Conservation (phyloP, 2,329 filamentous ascomycete genomes). For the Calonectria henricotiae region DNA sequence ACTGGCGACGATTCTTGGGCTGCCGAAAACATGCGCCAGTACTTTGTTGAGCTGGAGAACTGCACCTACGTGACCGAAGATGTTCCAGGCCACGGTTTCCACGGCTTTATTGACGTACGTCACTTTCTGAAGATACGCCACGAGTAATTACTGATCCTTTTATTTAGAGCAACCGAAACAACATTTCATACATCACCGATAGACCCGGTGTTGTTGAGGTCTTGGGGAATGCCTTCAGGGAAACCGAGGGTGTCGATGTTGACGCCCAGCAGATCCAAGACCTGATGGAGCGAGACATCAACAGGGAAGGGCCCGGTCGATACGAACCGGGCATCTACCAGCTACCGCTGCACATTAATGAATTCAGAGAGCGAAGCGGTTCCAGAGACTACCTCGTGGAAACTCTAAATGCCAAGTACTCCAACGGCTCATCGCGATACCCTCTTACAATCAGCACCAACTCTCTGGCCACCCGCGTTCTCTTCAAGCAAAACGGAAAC, state of each 20-base stretch:
- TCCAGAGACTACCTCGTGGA: conserved; percentile 41
- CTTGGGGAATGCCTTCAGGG: conserved; percentile 28
- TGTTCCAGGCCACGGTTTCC: conserved; percentile 61
- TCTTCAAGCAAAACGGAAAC: conserved; percentile 52
- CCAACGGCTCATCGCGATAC: conserved; percentile 64
- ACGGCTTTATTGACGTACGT: conserved; percentile 57
- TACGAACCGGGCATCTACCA: conserved; percentile 55
- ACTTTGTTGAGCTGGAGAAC: conserved; percentile 62
- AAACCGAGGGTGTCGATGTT: conserved; percentile 39
- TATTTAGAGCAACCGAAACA: conserved; percentile 45
- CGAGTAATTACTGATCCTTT: not conserved
- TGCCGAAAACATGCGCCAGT: conserved; percentile 59
- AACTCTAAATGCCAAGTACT: conserved; percentile 60
- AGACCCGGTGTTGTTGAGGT: conserved; percentile 40
- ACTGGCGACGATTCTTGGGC: conserved; percentile 64
- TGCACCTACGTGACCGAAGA: conserved; percentile 59
- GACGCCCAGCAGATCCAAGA: conserved; percentile 47
- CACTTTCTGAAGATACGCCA: not conserved
- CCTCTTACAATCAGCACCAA: conserved; percentile 60
- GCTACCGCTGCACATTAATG: conserved; percentile 51
- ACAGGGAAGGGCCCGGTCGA: conserved; percentile 45
- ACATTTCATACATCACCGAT: conserved; percentile 41
- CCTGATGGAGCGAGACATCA: conserved; percentile 55
- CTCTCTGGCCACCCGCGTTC: conserved; percentile 58
- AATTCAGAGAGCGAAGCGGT: conserved; percentile 35